Conservation (phyloP, 1,284 basidiomycete genomes). For the Apiotrichum gracile region DNA sequence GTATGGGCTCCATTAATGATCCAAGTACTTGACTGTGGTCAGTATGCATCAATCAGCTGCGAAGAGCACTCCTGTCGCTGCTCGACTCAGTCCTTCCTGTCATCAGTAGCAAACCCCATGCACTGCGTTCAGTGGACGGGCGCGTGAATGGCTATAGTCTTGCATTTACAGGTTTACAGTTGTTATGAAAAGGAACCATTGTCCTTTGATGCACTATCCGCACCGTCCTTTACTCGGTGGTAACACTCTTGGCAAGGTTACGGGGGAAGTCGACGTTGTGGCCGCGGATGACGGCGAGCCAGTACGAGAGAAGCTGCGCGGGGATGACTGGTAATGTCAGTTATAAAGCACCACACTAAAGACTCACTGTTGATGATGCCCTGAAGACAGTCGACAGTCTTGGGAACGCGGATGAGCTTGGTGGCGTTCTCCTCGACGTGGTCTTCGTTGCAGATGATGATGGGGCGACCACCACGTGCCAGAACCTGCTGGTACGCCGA, state of each 20-base stretch:
- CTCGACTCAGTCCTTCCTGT: too few species aligned
- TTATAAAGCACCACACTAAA: too few species aligned
- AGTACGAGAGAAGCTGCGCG: slow-evolving; percentile 87
- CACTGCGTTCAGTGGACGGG: too few species aligned
- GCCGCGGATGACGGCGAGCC: neutral
- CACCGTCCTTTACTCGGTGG: slow-evolving; percentile 1
- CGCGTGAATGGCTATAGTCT: too few species aligned
- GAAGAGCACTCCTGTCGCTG: too few species aligned
- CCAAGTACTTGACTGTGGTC: too few species aligned
- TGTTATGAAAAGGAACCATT: too few species aligned
- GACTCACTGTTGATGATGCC: slow-evolving; percentile 69
- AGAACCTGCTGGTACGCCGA: slow-evolving; percentile 94
- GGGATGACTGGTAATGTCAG: slow-evolving; percentile 65
- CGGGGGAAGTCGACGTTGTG: slow-evolving; percentile 75
- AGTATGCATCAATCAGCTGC: too few species aligned
- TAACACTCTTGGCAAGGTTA: slow-evolving; percentile 57
- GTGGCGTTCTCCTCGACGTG: slow-evolving; percentile 58
- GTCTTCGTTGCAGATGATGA: slow-evolving; percentile 93
- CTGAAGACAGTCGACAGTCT: slow-evolving; percentile 91
- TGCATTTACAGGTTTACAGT: too few species aligned
- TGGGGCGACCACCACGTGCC: slow-evolving; percentile 90
- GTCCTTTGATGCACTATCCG: too few species aligned
- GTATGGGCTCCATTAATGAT: too few species aligned
- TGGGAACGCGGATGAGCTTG: slow-evolving; percentile 86
- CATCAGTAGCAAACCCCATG: too few species aligned